Evolutionary conservation across 2,329 filamentous ascomycete genomes (phyloP), one percentile per base, ranked within the genome.

Genomic region (Chaetomium strumarium): DNA sequence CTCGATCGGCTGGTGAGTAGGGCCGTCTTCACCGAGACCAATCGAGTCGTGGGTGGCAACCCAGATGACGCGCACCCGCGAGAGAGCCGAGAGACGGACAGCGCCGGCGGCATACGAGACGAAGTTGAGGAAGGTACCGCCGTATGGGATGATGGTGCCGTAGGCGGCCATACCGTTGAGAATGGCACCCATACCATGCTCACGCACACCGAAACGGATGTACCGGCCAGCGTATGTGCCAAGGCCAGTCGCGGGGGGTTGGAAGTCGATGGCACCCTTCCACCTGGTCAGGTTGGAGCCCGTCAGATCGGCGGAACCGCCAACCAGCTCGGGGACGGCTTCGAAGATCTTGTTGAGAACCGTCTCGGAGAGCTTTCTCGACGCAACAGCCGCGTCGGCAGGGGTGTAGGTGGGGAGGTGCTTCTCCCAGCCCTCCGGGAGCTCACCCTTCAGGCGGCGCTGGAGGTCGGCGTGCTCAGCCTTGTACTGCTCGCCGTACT

Each of bases 1-100:
- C 84, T 99, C 93, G 64, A 99, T 96, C 72, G 93, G 93, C 82
- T 99, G 93, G 78, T 99, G 93, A 53, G 93, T 99, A 63, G 93
- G 92, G 59, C 93, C 93, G 68, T 99, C 93, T 78, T 99, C 93
- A 75, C 93, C 93, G 63, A 97, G 89, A 79, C 93, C 93, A 66
- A 99, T 99, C 61, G 92, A 96, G 81, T 97, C 92, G 82, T 97
- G 92, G 64, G 92, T 97, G 67, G 93, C 92, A 64, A 97, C 82
- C 85, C 93, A 95, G 78, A 99, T 91, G 69, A 84, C 80, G 66
- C 92, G 92, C 71, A 91, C 81, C 73, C 88, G 91, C 43, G 91
- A 95, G 63, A 99, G 83, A 38, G 93, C 85, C 36, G 91, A 96
- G 57, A 99, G 84, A 75, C 93, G 92, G 69, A 97, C 86, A 66